Base-by-base conservation (phyloP, 345 rosid species). In the Noccaea bulbosa region DNA sequence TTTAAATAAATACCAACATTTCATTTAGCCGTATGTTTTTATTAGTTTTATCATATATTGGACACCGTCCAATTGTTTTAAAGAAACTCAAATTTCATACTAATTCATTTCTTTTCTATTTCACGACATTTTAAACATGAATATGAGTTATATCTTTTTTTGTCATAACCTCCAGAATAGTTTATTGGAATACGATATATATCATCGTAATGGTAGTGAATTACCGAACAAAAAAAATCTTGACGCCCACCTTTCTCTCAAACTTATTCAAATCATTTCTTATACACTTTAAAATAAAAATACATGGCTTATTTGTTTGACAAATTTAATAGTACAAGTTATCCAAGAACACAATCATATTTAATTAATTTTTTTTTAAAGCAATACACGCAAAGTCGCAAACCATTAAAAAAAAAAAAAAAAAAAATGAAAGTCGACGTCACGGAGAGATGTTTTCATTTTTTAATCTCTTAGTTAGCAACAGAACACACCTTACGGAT, bases 401-500 rank as follows among this genome's bases (percentile, higher is more conserved):
- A 67, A 43, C 69, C 50, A 48, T n/a, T n/a, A n/a, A n/a, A n/a
- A n/a, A n/a, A n/a, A n/a, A n/a, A n/a, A n/a, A n/a, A n/a, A n/a
- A n/a, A n/a, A 44, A 68, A 15, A 62, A 46, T 32, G 17, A 68
- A 75, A 45, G 52, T 37, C 27, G 8, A n/a, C 15, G 52, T 37
- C 27, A 6, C 20, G 11, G 5, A 53, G 9, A 47, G 14, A 68
- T 12, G 12, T 11, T 57, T 57, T 39, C 7, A 48, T n/a, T 40
- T 41, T 4, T 22, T 1, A 39, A 43, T 44, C 62, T 5, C 65
- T 69, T 75, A 77, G 46, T 86, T 87, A 60, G 79, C 61, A 43
- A 43, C 45, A 10, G 71, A 64, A 52, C 93, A 87, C 45, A 57
- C 67, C 66, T 81, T 86, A 74, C 93, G 81, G 40, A 87, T 87